Percentiles rank a stretch among this genome's conserved stretches.
Conservation (phyloP, 2,329 filamentous ascomycete species). For the Nigrograna mackinnonii region DNA sequence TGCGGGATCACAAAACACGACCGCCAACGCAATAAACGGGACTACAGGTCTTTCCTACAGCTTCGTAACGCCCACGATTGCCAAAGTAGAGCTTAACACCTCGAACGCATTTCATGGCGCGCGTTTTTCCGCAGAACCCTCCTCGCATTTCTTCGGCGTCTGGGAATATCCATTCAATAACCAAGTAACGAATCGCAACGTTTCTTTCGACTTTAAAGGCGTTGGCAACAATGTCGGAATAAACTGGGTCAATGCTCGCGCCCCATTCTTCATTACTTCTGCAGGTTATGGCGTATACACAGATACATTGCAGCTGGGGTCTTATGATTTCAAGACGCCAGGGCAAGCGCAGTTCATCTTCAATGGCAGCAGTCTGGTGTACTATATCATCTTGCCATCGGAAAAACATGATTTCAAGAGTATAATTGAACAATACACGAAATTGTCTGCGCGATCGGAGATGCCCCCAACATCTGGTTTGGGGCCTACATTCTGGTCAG, state of each 20-base stretch:
- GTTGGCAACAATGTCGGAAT: slow-evolving; percentile 32
- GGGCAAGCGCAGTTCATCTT: slow-evolving; percentile 32
- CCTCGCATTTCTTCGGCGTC: slow-evolving; percentile 23
- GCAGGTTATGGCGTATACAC: slow-evolving; percentile 38
- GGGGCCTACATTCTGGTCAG: slow-evolving; percentile 40
- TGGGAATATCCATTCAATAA: slow-evolving; percentile 32
- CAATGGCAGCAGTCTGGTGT: slow-evolving; percentile 28
- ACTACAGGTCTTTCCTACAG: slow-evolving; percentile 13
- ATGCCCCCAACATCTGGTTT: slow-evolving; percentile 37
- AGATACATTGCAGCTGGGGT: slow-evolving; percentile 34
- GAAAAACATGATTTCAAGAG: slow-evolving; percentile 17
- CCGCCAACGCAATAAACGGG: slow-evolving; percentile 10
- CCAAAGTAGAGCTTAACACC: slow-evolving; percentile 24
- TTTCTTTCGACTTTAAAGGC: slow-evolving; percentile 28
- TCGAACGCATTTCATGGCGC: slow-evolving; percentile 21
- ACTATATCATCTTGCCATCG: slow-evolving; percentile 34
- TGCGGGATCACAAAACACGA: slow-evolving; percentile 16
- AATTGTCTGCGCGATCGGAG: slow-evolving; percentile 25
- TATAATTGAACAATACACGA: slow-evolving; percentile 28
- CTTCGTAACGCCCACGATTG: slow-evolving; percentile 24
- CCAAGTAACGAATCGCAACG: slow-evolving; percentile 20
- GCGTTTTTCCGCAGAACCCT: slow-evolving; percentile 11
- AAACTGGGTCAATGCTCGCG: slow-evolving; percentile 40
- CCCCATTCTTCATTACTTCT: slow-evolving; percentile 35
- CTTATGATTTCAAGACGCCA: slow-evolving; percentile 28